Evolutionary conservation across 2,329 filamentous ascomycete species (phyloP).

Genomic region (Fusarium mundagurra): DNA sequence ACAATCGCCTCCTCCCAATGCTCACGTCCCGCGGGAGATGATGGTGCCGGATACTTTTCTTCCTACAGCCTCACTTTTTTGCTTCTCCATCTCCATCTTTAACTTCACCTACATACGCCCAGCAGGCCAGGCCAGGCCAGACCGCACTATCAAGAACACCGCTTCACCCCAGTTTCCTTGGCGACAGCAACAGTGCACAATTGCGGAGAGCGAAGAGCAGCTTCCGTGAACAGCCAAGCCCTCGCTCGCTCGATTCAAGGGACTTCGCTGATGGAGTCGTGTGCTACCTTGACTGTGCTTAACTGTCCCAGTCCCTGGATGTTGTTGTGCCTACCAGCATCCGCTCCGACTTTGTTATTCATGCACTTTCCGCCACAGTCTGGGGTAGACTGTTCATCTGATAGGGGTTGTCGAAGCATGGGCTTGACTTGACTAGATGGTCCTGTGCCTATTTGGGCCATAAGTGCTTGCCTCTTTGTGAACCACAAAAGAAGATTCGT

Average conservation of each 20-base stretch:
- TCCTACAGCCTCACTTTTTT: slow-evolving; percentile 7
- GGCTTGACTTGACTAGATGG: background rate
- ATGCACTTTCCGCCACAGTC: slow-evolving; percentile 22
- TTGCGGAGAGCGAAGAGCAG: slow-evolving; percentile 19
- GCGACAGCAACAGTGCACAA: slow-evolving; percentile 27
- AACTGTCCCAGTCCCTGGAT: slow-evolving; percentile 2
- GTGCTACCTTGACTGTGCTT: slow-evolving; percentile 9
- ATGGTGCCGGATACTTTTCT: background rate
- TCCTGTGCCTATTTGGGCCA: slow-evolving; percentile 7
- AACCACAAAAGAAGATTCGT: background rate
- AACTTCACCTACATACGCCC: background rate
- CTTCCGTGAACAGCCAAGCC: slow-evolving; percentile 7
- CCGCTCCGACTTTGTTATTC: slow-evolving; percentile 9
- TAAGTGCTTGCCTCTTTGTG: background rate
- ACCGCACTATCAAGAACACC: slow-evolving; percentile 10
- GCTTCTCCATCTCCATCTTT: background rate
- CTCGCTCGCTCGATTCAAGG: slow-evolving; percentile 14
- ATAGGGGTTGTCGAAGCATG: slow-evolving; percentile 13
- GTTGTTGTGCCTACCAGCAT: slow-evolving; percentile 9
- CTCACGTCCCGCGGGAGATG: background rate
- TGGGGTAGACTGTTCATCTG: slow-evolving; percentile 27
- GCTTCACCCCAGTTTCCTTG: slow-evolving; percentile 25
- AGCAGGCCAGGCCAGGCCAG: background rate
- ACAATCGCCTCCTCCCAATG: background rate
- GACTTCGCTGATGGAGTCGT: slow-evolving; percentile 10